Conservation (phyloP, 495 filamentous ascomycete genomes). For the Collariella sp. region DNA sequence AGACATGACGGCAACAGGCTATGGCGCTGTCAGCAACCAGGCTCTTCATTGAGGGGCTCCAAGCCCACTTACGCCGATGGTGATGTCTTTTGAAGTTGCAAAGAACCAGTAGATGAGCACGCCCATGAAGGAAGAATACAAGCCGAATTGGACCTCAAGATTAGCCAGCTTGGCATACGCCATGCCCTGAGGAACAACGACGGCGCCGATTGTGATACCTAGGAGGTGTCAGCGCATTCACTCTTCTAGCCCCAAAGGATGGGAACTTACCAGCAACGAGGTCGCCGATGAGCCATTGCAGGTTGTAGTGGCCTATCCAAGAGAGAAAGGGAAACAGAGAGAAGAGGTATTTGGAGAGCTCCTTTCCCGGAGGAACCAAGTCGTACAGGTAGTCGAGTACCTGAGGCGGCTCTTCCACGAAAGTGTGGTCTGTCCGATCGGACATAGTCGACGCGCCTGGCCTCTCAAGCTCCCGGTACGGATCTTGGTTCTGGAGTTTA, state of each 20-base stretch:
- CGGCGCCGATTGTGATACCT: slow-evolving; percentile 90
- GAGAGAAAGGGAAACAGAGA: slow-evolving; percentile 77
- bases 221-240: slow-evolving; percentile 6
- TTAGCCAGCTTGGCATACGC: slow-evolving; percentile 84
- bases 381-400: slow-evolving; percentile 60
- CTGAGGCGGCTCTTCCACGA: slow-evolving; percentile 75
- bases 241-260: not conserved
- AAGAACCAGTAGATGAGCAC: slow-evolving; percentile 98
- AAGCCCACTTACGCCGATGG: slow-evolving; percentile 71
- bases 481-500: slow-evolving; percentile 61
- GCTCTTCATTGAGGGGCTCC: not conserved
- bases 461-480: slow-evolving; percentile 48
- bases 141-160: slow-evolving; percentile 69
- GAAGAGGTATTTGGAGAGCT: slow-evolving; percentile 50
- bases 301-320: slow-evolving; percentile 85
- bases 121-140: slow-evolving; percentile 98
- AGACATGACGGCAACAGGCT: slow-evolving; percentile 96
- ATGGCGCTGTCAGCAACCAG: slow-evolving; percentile 7
- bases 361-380: slow-evolving; percentile 46
- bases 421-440: slow-evolving; percentile 64
- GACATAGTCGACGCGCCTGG: slow-evolving; percentile 76
- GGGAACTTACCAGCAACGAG: slow-evolving; percentile 67
- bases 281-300: slow-evolving; percentile 82
- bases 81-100: slow-evolving; percentile 97
- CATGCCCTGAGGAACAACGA: slow-evolving; percentile 97